These are phyloP conservation scores for Monascus ruber DNA, from an alignment of 2,329 filamentous ascomycete species.

Conservation along the genomic window DNA sequence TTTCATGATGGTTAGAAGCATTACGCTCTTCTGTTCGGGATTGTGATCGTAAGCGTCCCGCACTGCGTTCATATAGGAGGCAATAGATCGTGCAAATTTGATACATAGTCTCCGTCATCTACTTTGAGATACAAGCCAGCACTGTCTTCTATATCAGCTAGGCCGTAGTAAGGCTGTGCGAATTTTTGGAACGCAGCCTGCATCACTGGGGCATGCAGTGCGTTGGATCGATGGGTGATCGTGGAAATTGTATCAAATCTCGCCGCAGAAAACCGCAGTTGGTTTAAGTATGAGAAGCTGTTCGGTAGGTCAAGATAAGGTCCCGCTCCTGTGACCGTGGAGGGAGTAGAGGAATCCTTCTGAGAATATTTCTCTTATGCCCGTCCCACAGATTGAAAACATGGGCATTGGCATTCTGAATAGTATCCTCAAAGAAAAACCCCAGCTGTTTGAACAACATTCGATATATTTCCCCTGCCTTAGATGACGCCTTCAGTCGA, in stretches of 20 bases:
- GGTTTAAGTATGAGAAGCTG: conserved; percentile 26
- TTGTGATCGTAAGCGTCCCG: conserved; percentile 30
- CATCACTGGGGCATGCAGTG: background rate
- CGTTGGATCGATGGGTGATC: background rate
- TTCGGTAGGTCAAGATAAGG: conserved; percentile 30
- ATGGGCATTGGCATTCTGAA: conserved; percentile 28
- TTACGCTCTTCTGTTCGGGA: conserved; percentile 40
- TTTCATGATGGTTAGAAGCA: conserved; percentile 45
- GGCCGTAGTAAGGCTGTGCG: conserved; percentile 3
- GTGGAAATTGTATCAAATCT: background rate
- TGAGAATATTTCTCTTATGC: conserved; percentile 22
- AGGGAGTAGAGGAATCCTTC: conserved; percentile 34
- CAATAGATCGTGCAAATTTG: no score
- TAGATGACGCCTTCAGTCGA: conserved; percentile 8
- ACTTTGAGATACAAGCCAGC: no score
- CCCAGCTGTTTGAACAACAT: conserved; percentile 17
- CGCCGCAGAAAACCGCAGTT: conserved; percentile 2
- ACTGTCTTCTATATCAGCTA: conserved; percentile 6
- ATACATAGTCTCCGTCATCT: no score
- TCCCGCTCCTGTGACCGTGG: conserved; percentile 20
- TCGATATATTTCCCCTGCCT: conserved; percentile 9
- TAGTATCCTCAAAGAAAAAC: conserved; percentile 15
- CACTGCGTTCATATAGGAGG: no score
- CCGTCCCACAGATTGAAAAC: conserved; percentile 12
- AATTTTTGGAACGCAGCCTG: background rate